These are phyloP conservation scores for Sclerotinia borealis DNA, from an alignment of 2,329 filamentous ascomycete genomes.

Conservation along the genomic window DNA sequence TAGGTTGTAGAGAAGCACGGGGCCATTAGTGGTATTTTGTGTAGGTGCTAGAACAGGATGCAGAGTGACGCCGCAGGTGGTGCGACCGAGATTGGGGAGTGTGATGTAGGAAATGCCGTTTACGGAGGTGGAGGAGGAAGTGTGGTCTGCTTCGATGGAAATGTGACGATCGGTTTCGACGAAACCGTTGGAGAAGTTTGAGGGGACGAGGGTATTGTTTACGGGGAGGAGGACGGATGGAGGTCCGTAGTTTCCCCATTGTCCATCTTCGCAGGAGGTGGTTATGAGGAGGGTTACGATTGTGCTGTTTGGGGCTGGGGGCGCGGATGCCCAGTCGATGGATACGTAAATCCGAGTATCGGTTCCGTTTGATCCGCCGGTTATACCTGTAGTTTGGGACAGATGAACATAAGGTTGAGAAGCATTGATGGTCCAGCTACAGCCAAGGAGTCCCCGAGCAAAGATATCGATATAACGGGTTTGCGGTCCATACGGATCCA, in stretches of 20 bases:
- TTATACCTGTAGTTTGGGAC: slow-evolving; percentile 43
- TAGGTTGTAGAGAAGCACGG: slow-evolving; percentile 54
- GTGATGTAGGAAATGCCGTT: slow-evolving; percentile 41
- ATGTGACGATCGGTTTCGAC: slow-evolving; percentile 55
- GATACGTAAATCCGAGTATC: slow-evolving; percentile 50
- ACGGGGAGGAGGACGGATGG: slow-evolving; percentile 51
- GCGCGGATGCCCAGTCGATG: slow-evolving; percentile 49
- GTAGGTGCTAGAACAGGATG: slow-evolving; percentile 47
- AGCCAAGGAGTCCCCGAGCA: slow-evolving; percentile 46
- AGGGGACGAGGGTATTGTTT: slow-evolving; percentile 42
- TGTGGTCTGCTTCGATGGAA: slow-evolving; percentile 49
- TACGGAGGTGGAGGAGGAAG: slow-evolving; percentile 38
- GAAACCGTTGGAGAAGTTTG: slow-evolving; percentile 49
- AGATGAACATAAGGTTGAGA: slow-evolving; percentile 46
- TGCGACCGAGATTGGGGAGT: slow-evolving; percentile 51
- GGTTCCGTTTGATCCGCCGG: slow-evolving; percentile 41
- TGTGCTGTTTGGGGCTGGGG: slow-evolving; percentile 36
- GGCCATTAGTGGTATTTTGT: slow-evolving; percentile 42
- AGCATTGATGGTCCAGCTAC: slow-evolving; percentile 46
- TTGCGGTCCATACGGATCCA: slow-evolving; percentile 52
- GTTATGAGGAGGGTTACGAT: slow-evolving; percentile 48
- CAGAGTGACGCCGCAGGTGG: slow-evolving; percentile 51
- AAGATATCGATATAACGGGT: slow-evolving; percentile 60
- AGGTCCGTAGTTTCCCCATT: slow-evolving; percentile 38
- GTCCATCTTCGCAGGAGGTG: slow-evolving; percentile 36